These are phyloP conservation scores for Chrysoporthe deuterocubensis DNA, from an alignment of 2,329 filamentous ascomycete genomes.

Conservation along the genomic window DNA sequence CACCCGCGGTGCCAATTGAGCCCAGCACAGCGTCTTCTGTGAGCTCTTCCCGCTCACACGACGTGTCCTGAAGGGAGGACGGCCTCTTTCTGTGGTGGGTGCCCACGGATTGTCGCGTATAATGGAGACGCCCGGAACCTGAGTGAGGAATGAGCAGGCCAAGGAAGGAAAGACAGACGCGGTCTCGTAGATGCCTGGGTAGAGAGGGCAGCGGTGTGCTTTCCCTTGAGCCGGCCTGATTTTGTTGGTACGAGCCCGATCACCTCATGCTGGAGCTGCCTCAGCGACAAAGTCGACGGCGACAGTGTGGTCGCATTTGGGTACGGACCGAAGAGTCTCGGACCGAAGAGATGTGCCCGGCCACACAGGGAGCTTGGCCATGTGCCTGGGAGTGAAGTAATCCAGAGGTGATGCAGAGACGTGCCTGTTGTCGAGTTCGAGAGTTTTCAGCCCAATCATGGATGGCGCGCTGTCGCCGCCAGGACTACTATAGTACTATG, in stretches of 20 bases:
- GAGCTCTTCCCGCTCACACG: neutral
- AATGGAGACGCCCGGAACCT: no score
- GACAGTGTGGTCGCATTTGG: neutral
- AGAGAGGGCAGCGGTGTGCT: neutral
- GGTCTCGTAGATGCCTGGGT: neutral
- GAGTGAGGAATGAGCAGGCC: no score
- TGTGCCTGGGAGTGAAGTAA: neutral
- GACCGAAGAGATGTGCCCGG: neutral
- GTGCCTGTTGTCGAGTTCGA: neutral
- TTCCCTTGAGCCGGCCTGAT: neutral
- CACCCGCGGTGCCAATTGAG: no score
- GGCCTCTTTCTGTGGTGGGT: no score
- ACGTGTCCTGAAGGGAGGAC: no score
- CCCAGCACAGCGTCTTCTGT: neutral
- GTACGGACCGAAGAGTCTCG: neutral
- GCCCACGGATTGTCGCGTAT: no score
- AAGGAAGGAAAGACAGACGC: neutral
- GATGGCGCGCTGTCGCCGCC: neutral
- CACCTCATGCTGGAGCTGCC: neutral
- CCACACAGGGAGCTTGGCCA: neutral
- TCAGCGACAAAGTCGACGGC: no score
- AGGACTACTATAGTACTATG: neutral
- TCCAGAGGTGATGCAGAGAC: neutral
- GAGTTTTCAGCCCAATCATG: neutral
- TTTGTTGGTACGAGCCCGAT: neutral